phyloP scores from a whole-genome alignment of 345 rosid genomes.

The Physaria fendleri region DNA sequence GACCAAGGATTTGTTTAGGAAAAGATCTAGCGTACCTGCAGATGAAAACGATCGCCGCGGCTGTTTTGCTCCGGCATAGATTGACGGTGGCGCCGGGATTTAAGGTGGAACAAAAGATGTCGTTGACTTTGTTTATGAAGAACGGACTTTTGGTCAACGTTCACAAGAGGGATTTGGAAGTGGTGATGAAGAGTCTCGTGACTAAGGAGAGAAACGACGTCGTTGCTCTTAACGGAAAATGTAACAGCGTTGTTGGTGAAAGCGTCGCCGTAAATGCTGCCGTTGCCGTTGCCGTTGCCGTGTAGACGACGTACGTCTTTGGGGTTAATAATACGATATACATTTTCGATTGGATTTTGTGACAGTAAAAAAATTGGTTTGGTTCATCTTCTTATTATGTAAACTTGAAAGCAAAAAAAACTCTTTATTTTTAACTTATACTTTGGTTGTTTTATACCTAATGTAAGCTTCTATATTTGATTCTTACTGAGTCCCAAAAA shows the following conservation, averaged over 20 bases:
- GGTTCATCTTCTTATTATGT: not conserved
- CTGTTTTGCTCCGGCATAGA: slow-evolving; percentile 59
- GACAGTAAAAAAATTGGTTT: slow-evolving; percentile 14
- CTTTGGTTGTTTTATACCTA: not conserved
- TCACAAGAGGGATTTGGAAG: slow-evolving; percentile 48
- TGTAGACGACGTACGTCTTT: not conserved
- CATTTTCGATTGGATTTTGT: slow-evolving; percentile 27
- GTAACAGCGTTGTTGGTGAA: slow-evolving; percentile 18
- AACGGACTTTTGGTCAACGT: slow-evolving; percentile 68
- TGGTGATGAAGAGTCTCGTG: slow-evolving; percentile 24
- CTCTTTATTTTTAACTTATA: not conserved
- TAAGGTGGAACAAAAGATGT: slow-evolving; percentile 96
- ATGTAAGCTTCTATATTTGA: slow-evolving; percentile 26
- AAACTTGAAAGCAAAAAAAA: slow-evolving; percentile 15
- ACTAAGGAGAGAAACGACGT: slow-evolving; percentile 21
- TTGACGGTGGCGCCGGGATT: slow-evolving; percentile 66
- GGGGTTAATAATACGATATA: slow-evolving; percentile 13
- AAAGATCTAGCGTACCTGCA: slow-evolving; percentile 81
- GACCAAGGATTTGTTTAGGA: slow-evolving; percentile 83
- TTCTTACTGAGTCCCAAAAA: slow-evolving; percentile 6
- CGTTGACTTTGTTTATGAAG: slow-evolving; percentile 87
- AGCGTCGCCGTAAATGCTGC: slow-evolving; percentile 16
- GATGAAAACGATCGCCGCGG: slow-evolving; percentile 89
- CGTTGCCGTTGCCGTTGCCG: slow-evolving; percentile 24
- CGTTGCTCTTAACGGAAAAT: slow-evolving; percentile 11